Evolutionary conservation across 2,329 filamentous ascomycete species (phyloP), one percentile per base, ranked within the genome.

Genomic region (Sclerotinia glacialis): DNA sequence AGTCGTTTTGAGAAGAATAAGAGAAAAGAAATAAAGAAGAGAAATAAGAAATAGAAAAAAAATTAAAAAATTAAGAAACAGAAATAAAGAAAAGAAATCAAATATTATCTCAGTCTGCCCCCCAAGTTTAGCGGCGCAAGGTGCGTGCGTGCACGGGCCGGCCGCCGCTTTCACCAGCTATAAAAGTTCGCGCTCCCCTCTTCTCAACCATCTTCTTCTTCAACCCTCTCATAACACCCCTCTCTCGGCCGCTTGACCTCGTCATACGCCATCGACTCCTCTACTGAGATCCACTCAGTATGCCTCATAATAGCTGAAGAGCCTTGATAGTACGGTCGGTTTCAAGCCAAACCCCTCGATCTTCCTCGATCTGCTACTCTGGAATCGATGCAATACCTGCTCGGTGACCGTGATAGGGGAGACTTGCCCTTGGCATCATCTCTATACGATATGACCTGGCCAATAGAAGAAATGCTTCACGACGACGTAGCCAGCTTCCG

Each of bases 361-460:
- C 31, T 31, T 31, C 3, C 23, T 60, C 56, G 40, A 60, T 60
- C n/a, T 49, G 40, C 21, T 47, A 60, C 40, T 60, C 8, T 60
- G 40, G 56, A 60, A 28, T 60, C 37, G 42, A 60, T 60, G 9
- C 34, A 37, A 37, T 37, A 37, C 11, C 11, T 37, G 5, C 11
- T 37, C 34, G 11, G 12, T 37, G 2, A 37, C 11, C 11, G 11
- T 3, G 11, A 37, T 12, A 37, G 5, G 9, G 5, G 11, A 37
- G 34, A 37, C 9, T 37, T 37, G 11, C 34, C 34, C 11, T 37
- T 37, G 12, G 11, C 9, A 37, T 37, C 9, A 37, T 37, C 34
- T 37, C 11, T 37, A 37, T 37, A 37, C 11, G 2, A 37, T 12
- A 37, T 37, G 11, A 37, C 5, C 34, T 37, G 1, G 5, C 5